phyloP scores from a whole-genome alignment of 2,329 filamentous ascomycete species.

The Clarireedia sp. region DNA sequence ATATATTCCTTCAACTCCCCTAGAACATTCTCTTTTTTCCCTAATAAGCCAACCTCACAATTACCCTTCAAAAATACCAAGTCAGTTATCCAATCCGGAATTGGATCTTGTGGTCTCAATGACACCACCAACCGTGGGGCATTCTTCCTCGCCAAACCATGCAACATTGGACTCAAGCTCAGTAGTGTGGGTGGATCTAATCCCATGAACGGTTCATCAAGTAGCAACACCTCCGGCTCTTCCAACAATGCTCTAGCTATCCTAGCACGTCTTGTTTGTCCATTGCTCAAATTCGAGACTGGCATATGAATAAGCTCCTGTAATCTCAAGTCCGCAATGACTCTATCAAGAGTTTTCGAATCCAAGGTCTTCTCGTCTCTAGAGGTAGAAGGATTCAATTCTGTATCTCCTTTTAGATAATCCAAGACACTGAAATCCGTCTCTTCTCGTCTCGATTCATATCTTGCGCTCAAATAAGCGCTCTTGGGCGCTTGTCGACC shows the following conservation, averaged over 20 bases:
- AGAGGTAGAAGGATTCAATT: conserved; percentile 60
- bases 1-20: conserved; percentile 43
- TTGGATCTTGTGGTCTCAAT: conserved; percentile 73
- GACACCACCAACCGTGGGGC: conserved; percentile 69
- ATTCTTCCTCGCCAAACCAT: conserved; percentile 56
- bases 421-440: conserved; percentile 80
- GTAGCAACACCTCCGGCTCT: conserved; percentile 69
- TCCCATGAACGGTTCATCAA: conserved; percentile 96
- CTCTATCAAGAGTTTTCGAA: conserved; percentile 45
- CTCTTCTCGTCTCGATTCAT: conserved; percentile 78
- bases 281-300: conserved; percentile 85
- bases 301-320: conserved; percentile 66
- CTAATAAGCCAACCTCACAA: conserved; percentile 58
- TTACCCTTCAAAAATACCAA: conserved; percentile 63
- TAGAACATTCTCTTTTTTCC: conserved; percentile 56
- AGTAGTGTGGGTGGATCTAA: conserved; percentile 77
- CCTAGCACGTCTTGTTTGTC: conserved; percentile 77
- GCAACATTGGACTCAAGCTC: conserved; percentile 62
- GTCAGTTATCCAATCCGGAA: conserved; percentile 89
- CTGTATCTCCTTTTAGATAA: conserved; percentile 74
- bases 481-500: conserved; percentile 50
- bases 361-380: conserved; percentile 42
- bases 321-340: conserved; percentile 64
- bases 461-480: conserved; percentile 80
- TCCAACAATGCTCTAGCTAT: conserved; percentile 81